Evolutionary conservation across 2,329 filamentous ascomycete genomes (phyloP).

Genomic region (Fusarium graminum): DNA sequence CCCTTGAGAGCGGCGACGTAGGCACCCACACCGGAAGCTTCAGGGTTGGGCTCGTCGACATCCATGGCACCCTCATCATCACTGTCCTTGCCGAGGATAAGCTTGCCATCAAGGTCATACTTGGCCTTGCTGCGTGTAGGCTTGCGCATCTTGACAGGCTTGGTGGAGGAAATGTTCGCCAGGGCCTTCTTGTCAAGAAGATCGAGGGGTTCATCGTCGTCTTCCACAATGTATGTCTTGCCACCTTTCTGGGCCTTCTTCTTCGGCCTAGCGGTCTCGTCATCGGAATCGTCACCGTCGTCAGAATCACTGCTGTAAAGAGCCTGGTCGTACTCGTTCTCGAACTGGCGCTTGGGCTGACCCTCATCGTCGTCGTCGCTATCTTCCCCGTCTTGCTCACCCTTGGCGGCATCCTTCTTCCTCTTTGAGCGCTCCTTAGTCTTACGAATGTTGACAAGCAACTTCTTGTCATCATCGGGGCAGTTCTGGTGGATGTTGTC

Average conservation of each 20-base stretch:
- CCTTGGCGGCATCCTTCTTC: slow-evolving; percentile 80
- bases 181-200: slow-evolving; percentile 89
- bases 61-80: slow-evolving; percentile 70
- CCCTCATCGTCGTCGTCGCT: slow-evolving; percentile 67
- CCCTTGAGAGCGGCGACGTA: slow-evolving; percentile 78
- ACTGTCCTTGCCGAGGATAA: slow-evolving; percentile 75
- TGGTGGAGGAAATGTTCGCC: slow-evolving; percentile 92
- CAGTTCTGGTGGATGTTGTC: slow-evolving; percentile 83
- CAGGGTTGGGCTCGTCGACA: slow-evolving; percentile 71
- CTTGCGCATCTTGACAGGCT: slow-evolving; percentile 75
- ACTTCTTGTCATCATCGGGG: slow-evolving; percentile 87
- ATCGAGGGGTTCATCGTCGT: slow-evolving; percentile 94
- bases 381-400: slow-evolving; percentile 68
- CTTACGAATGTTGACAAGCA: slow-evolving; percentile 95
- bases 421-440: slow-evolving; percentile 91
- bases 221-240: slow-evolving; percentile 90
- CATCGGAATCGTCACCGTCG: slow-evolving; percentile 63
- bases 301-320: slow-evolving; percentile 85
- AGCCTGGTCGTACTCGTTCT: slow-evolving; percentile 96
- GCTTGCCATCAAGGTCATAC: slow-evolving; percentile 82
- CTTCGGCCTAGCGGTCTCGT: slow-evolving; percentile 67
- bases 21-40: slow-evolving; percentile 71
- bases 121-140: slow-evolving; percentile 72
- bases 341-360: slow-evolving; percentile 73
- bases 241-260: slow-evolving; percentile 70